Evolutionary conservation across 345 rosid genomes (phyloP).

Genomic region (Hibiscus trionum): DNA sequence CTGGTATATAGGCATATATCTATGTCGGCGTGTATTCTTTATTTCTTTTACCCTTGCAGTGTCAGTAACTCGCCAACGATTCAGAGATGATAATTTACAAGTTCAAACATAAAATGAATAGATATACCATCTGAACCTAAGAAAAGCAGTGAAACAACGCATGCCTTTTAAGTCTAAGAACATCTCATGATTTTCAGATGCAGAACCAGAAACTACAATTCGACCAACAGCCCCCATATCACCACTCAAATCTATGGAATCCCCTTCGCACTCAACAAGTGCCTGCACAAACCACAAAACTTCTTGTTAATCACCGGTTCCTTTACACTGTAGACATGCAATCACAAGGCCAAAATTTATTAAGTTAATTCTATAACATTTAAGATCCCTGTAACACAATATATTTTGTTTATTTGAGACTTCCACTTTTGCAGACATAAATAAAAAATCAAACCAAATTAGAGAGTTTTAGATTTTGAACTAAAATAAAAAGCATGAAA

Average conservation of each 20-base stretch:
- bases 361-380: neutral
- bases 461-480: neutral
- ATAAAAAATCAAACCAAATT: neutral
- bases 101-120: neutral
- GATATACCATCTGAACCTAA: neutral
- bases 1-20: neutral
- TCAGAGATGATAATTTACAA: neutral
- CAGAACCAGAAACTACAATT: constrained; percentile 50
- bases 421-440: neutral
- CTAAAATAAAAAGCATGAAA: neutral
- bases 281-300: constrained; percentile 49
- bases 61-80: neutral
- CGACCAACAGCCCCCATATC: constrained; percentile 98
- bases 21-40: neutral
- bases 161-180: constrained; percentile 83
- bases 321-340: neutral
- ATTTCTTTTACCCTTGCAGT: neutral
- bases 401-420: neutral
- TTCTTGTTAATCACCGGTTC: constrained; percentile 4
- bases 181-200: constrained; percentile 50
- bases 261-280: constrained; percentile 55
- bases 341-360: neutral
- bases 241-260: constrained; percentile 63
- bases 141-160: constrained; percentile 9
- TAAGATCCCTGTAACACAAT: neutral